Evolutionary conservation across 441 rosid genomes (phyloP), one percentile per base, ranked within the genome.

Genomic region (Populus trichocarpa): DNA sequence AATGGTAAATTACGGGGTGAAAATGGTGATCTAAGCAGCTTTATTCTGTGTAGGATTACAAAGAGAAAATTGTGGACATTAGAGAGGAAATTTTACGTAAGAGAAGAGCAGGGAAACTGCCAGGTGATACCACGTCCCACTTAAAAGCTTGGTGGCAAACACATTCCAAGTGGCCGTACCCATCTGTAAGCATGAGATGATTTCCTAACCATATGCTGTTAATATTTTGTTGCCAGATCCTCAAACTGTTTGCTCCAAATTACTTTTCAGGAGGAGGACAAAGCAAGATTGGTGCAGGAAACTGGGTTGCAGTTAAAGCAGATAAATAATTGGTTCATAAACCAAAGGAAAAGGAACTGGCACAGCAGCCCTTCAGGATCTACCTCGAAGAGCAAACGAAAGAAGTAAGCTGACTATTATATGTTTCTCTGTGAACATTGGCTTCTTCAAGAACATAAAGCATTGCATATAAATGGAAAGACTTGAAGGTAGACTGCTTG

Each of bases 151-250:
- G 99, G 99, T 96, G 99, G 99, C 98, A 90, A 83, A 76, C 97
- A 18, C 99, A 96, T 86, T 81, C 97, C 10, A 94, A 96, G 85
- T 96, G 99, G 99, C 99, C 99, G 32, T 94, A 96, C 75, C 99
- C 99, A 40, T 92, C 98, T 8, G 99, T 95, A 81, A 82, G 94
- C 74, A 75, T 68, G 8, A 32, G 78, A 40, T 75, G 68, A 26
- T 35, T 68, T 4, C 40, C 28, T 68, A 14, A 23, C 18, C 14
- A 16, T 30, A 11, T 20, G 18, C 25, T 20, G 36, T 22, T n/a
- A 22, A n/a, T n/a, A 9, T 59, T n/a, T n/a, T n/a, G 12, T 59
- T 8, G 65, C 65, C 65, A 16, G 65, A 9, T n/a, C 65, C 65
- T n/a, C 65, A 59, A n/a, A 59, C 25, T 59, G 65, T 59, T 10